Evolutionary conservation across 1,139 yeast genomes (phyloP).

Genomic region (Sugiyamaella japonica): DNA sequence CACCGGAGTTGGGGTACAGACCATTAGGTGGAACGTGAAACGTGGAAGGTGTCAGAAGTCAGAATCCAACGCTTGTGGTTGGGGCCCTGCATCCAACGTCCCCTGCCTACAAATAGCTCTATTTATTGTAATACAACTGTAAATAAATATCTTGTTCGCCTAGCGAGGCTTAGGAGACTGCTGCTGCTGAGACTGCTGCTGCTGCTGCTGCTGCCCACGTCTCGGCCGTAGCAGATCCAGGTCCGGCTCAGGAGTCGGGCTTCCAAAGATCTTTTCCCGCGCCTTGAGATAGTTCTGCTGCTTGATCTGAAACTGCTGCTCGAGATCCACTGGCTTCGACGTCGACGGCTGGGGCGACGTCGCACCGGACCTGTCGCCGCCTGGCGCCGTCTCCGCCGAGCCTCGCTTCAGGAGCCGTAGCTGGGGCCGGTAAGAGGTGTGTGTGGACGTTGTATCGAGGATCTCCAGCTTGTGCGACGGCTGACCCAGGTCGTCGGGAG

Average conservation of each 20-base stretch:
- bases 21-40: neutral
- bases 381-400: no score
- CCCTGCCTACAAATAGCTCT: no score
- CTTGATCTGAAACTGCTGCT: constrained; percentile 15
- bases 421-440: constrained; percentile 19
- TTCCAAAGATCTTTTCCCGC: constrained; percentile 18
- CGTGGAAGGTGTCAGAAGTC: no score
- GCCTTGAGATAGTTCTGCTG: constrained; percentile 16
- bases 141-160: neutral
- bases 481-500: constrained; percentile 1
- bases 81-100: no score
- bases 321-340: constrained; percentile 10
- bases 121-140: no score
- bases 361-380: neutral
- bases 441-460: constrained; percentile 16
- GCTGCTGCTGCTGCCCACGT: neutral
- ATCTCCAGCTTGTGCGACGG: constrained; percentile 10
- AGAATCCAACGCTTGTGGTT: no score
- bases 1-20: neutral
- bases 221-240: neutral
- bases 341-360: neutral
- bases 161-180: neutral
- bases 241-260: constrained; percentile 2
- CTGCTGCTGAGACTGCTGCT: neutral
- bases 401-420: constrained; percentile 16